Evolutionary conservation across 78 protist genomes (phyloP).

Genomic region (Cavenderia fasciculata): DNA sequence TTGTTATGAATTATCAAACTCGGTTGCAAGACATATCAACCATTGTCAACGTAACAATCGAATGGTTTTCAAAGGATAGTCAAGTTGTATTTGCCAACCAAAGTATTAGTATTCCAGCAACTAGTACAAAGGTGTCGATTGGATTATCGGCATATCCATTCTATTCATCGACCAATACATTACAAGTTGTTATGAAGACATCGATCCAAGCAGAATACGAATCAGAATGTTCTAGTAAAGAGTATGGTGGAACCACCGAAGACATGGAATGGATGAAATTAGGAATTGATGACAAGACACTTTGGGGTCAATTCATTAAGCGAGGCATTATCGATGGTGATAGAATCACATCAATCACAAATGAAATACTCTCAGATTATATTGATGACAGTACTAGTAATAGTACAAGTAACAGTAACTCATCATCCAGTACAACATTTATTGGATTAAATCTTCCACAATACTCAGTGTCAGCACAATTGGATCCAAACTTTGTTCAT

Average conservation of each 20-base stretch:
- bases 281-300: neutral
- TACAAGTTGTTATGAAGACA: conserved; percentile 41
- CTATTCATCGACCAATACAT: neutral
- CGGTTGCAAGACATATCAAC: neutral
- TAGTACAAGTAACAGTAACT: no score
- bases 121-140: conserved; percentile 16
- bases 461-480: neutral
- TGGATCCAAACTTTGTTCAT: neutral
- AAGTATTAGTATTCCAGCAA: neutral
- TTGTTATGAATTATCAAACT: neutral
- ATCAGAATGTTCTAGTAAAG: neutral
- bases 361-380: neutral
- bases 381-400: no score
- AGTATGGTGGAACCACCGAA: neutral
- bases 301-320: conserved; percentile 6
- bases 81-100: conserved; percentile 2
- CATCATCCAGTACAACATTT: neutral
- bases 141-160: neutral
- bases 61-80: neutral
- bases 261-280: conserved; percentile 4
- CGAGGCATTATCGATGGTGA: conserved; percentile 28
- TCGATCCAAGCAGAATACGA: neutral
- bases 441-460: conserved; percentile 3
- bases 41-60: neutral
- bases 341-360: neutral